phyloP scores from a whole-genome alignment of 352 stramenopile genomes.

The Pythium volutum region DNA sequence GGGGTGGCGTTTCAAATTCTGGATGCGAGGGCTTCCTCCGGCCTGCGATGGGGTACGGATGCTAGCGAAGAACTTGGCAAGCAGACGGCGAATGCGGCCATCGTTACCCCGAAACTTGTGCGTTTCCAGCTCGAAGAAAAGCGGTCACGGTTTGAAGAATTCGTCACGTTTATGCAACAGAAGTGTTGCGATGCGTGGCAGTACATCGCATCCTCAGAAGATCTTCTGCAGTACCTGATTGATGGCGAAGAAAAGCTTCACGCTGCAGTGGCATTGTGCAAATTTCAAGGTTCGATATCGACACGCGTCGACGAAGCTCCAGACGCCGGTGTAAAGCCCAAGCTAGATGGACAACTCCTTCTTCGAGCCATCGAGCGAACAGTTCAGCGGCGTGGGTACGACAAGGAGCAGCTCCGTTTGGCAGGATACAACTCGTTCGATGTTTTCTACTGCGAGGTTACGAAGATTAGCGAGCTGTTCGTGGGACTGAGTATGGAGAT shows the following conservation, averaged over 20 bases:
- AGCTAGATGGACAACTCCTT: slow-evolving; percentile 56
- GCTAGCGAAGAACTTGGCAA: slow-evolving; percentile 18
- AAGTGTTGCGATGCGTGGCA: slow-evolving; percentile 61
- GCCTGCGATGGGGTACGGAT: slow-evolving; percentile 72
- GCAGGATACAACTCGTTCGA: slow-evolving; percentile 86
- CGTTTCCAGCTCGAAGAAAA: slow-evolving; percentile 87
- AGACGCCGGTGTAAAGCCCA: slow-evolving; percentile 22
- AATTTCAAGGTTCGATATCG: slow-evolving; percentile 67
- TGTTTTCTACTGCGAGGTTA: slow-evolving; percentile 87
- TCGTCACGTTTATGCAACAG: slow-evolving; percentile 64
- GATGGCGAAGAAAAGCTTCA: slow-evolving; percentile 80
- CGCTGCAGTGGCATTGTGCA: slow-evolving; percentile 68
- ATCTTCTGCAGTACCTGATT: slow-evolving; percentile 48
- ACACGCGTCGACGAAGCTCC: slow-evolving; percentile 28
- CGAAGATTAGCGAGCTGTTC: slow-evolving; percentile 73
- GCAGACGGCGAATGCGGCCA: slow-evolving; percentile 17
- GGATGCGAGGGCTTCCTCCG: slow-evolving; percentile 75
- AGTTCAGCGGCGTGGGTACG: slow-evolving; percentile 69
- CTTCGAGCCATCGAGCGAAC: slow-evolving; percentile 73
- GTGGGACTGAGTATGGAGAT: slow-evolving; percentile 50
- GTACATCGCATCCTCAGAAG: slow-evolving; percentile 46
- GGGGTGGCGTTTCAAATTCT: slow-evolving; percentile 67
- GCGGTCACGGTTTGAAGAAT: slow-evolving; percentile 45
- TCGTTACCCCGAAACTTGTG: slow-evolving; percentile 79
- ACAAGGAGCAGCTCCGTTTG: slow-evolving; percentile 73